Base-by-base conservation (phyloP, 2,329 filamentous ascomycete species). In the Fusarium sp. region DNA sequence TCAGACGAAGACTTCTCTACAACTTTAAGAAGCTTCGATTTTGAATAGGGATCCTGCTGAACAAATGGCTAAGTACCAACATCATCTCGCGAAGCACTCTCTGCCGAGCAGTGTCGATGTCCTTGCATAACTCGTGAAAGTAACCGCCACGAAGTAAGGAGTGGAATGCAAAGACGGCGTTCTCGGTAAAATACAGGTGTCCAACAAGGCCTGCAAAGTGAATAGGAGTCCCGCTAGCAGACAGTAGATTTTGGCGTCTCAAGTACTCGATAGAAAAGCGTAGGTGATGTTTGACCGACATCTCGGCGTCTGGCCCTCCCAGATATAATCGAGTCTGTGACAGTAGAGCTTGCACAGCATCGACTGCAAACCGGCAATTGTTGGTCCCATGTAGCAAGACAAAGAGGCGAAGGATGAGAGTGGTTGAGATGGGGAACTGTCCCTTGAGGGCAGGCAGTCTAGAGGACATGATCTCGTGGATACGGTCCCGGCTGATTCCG, bases 221-320 rank as follows among this genome's bases (percentile, higher is more conserved):
- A 14, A 95, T 82, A 0, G 93, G 92, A 2, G 81, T 83, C 53
- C 93, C 93, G 2, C 82, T 79, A 0, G 83, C 80, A 5, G 89
- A 90, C 10, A 96, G 84, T 0, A 96, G 87, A 49, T 89, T 85
- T 74, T 94, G 91, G 38, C 92, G 86, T 22, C 92, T 88, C 1
- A 96, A 85, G 75, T 94, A 96, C 72, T 96, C 93, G 51, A 96
- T 93, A 0, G 93, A 95, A 80, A 96, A 96, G 5, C 93, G 89
- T 8, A 96, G 81, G 77, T 95, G 93, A 78, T 96, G 93, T 60
- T 93, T 87, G 1, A 94, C 90, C 2, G 92, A 89, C 79, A 92
- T 89, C 76, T 91, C 91, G 59, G 90, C 90, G 46, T 90, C 89
- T 3, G 90, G 85, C 0, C 93, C 92, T 51, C 93, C 93, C 3